phyloP scores from a whole-genome alignment of 2,329 filamentous ascomycete genomes.

The Lachnellula arida region DNA sequence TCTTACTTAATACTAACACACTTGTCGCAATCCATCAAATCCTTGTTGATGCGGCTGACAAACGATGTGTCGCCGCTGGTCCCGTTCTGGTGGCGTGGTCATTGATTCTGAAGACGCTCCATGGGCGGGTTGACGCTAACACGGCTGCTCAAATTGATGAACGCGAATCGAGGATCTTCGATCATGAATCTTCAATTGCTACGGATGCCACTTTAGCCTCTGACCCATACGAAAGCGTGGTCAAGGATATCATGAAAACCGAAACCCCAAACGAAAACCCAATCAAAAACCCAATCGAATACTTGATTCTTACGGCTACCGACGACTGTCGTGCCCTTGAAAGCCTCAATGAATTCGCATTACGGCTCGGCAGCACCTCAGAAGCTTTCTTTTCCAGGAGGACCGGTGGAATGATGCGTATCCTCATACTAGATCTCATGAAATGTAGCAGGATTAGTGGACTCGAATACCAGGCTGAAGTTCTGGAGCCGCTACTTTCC shows the following conservation, averaged over 20 bases:
- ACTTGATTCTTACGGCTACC: slow-evolving; percentile 43
- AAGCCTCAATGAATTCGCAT: slow-evolving; percentile 40
- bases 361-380: slow-evolving; percentile 35
- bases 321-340: slow-evolving; percentile 44
- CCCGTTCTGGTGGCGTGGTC: slow-evolving; percentile 80
- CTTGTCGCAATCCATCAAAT: slow-evolving; percentile 69
- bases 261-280: slow-evolving; percentile 37
- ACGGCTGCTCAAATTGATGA: slow-evolving; percentile 14
- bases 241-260: slow-evolving; percentile 37
- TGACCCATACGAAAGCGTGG: slow-evolving; percentile 38
- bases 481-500: slow-evolving; percentile 31
- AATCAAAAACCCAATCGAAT: slow-evolving; percentile 41
- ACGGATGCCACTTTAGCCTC: slow-evolving; percentile 5
- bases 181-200: slow-evolving; percentile 9
- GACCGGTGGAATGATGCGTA: slow-evolving; percentile 35
- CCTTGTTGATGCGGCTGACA: slow-evolving; percentile 56
- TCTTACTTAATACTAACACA: slow-evolving; percentile 64
- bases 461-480: slow-evolving; percentile 33
- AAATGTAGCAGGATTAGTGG: slow-evolving; percentile 21
- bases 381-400: slow-evolving; percentile 36
- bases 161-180: slow-evolving; percentile 33
- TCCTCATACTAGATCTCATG: slow-evolving; percentile 33
- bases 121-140: slow-evolving; percentile 49
- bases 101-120: slow-evolving; percentile 65
- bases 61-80: slow-evolving; percentile 57